phyloP scores from a whole-genome alignment of 352 stramenopile species.

The Globisporangium barbulae region DNA sequence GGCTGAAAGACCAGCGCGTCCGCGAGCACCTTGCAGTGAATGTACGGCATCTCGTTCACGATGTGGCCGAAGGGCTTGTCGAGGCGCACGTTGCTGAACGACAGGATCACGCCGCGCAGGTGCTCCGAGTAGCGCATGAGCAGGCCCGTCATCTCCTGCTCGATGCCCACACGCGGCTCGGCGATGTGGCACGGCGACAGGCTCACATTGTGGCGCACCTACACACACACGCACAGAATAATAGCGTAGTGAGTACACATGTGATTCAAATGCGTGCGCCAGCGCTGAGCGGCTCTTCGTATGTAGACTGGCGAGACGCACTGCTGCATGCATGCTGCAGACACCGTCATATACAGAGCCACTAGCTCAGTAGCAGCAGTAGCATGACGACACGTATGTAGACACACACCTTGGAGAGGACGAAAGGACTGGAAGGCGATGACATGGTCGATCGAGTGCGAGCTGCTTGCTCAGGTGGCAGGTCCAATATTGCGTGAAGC shows the following conservation, averaged over 20 bases:
- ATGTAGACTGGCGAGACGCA: too few relatives aligned
- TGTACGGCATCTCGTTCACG: slow-evolving; percentile 84
- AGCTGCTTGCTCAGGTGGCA: background rate
- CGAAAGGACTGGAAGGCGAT: slow-evolving; percentile 9
- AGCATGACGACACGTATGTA: background rate
- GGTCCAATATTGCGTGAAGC: slow-evolving; percentile 1
- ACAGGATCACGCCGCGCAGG: slow-evolving; percentile 67
- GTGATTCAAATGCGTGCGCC: background rate
- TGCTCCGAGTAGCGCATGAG: slow-evolving; percentile 82
- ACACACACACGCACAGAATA: background rate
- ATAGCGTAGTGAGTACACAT: background rate
- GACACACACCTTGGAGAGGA: slow-evolving; percentile 14
- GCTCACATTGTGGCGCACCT: slow-evolving; percentile 67
- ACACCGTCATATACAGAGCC: background rate
- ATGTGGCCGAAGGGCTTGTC: slow-evolving; percentile 54
- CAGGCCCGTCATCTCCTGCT: slow-evolving; percentile 68
- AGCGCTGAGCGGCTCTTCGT: background rate
- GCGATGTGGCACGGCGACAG: slow-evolving; percentile 69
- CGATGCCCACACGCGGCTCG: slow-evolving; percentile 63
- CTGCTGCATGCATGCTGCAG: too few relatives aligned
- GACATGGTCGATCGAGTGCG: background rate
- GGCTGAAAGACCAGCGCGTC: slow-evolving; percentile 77
- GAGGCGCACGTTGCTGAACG: slow-evolving; percentile 68
- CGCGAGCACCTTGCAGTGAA: slow-evolving; percentile 73
- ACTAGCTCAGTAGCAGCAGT: background rate